Evolutionary conservation across 1,139 yeast species (phyloP), one percentile per base, ranked within the genome.

Genomic region (Kluyveromyces sp.): DNA sequence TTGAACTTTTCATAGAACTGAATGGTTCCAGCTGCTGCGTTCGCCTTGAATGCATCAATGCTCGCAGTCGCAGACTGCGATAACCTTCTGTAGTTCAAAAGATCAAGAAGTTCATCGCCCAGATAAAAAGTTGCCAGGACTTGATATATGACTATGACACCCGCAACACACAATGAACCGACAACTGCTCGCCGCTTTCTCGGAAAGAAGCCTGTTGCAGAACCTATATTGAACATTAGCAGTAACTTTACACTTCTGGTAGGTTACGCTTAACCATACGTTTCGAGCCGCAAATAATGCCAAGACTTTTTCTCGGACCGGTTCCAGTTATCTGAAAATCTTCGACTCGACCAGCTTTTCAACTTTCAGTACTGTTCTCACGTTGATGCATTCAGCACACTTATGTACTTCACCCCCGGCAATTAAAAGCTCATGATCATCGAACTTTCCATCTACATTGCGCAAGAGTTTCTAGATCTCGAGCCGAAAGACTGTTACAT

Each of bases 1-100:
- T 30, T 30, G 4, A 49, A 26, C 17, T 44, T 44, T 17, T 41
- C 41, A 37, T 50, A 50, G n/a, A 56, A 40, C 20, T 42, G 26
- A 6, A 34, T 15, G 16, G 17, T 12, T 4, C 20, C 28, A 11
- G 37, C 29, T 17, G 37, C 12, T 25, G 37, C 26, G n/a, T 34
- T 17, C 4, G 37, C 37, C 37, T 20, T 34, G 37, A 34, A 34
- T 15, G 29, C 26, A 8, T 34, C 37, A 7, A 34, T 8, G 9
- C 40, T 33, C 7, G 15, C 15, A 36, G 31, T 11, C 2, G 8
- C 36, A 18, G n/a, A 13, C 16, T 29, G 26, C 22, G 36, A 13
- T 16, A 33, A 16, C n/a, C n/a, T 20, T 8, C 15, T 6, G 9
- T 41, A 40, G 16, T 12, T 30, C 22, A 36, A 17, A n/a, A 12